A percentile compares a stretch with the other conserved stretches of the same genome.
phyloP scores from a whole-genome alignment of 805 yeast genomes.

The Candida corydali region DNA sequence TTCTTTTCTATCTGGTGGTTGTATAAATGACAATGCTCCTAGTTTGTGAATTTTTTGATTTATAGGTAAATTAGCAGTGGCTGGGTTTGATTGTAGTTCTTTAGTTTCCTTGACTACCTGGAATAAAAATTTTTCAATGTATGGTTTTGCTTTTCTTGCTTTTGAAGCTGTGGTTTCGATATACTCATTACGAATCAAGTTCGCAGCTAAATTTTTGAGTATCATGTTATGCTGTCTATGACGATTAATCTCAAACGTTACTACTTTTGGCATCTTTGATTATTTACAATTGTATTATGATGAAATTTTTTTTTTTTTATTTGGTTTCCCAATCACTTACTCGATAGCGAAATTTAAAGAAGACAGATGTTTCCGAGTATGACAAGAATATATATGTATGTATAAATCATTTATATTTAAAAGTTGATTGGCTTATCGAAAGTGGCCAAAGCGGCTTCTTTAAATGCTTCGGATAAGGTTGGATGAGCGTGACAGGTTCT shows the following conservation, averaged over 20 bases:
- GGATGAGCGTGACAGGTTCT: constrained; percentile 99
- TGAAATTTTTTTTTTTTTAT: not conserved
- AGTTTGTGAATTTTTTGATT: constrained; percentile 13
- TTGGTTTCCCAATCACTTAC: not conserved
- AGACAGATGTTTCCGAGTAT: too few species aligned
- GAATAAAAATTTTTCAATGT: constrained; percentile 35
- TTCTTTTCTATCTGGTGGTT: constrained; percentile 45
- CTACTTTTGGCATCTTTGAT: constrained; percentile 3
- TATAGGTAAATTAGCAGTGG: constrained; percentile 7
- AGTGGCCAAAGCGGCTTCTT: constrained; percentile 94
- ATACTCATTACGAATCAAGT: constrained; percentile 40
- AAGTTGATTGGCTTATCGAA: constrained; percentile 89
- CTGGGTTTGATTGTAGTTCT: constrained; percentile 8
- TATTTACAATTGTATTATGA: not conserved
- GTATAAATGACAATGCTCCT: constrained; percentile 28
- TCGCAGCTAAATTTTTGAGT: constrained; percentile 41
- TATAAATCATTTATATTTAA: too few species aligned
- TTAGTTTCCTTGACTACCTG: constrained; percentile 26
- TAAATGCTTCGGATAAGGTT: constrained; percentile 94
- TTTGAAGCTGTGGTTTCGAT: constrained; percentile 41
- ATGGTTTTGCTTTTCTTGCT: constrained; percentile 41
- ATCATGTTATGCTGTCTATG: constrained; percentile 28
- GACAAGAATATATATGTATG: too few species aligned
- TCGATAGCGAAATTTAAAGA: too few species aligned
- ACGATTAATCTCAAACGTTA: constrained; percentile 4